Percentiles rank a stretch among this genome's conserved stretches.
These are phyloP conservation scores for Gossypium turneri DNA, from an alignment of 345 rosid species.

Conservation along the genomic window DNA sequence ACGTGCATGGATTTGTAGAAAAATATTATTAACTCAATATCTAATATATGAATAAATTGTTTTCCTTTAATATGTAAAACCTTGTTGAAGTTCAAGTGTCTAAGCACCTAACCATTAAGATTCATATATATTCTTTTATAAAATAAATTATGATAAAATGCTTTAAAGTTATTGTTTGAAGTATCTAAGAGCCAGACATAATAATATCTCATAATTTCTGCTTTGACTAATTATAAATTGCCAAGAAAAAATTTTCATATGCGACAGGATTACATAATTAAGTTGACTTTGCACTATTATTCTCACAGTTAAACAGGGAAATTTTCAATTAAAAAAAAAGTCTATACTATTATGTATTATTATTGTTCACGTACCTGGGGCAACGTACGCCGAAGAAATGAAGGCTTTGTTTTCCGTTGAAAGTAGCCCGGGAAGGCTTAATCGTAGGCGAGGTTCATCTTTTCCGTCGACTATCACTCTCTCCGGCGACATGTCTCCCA, in stretches of 20 bases:
- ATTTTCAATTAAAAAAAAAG: background rate
- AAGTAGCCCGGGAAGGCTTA: constrained; percentile 34
- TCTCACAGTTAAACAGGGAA: background rate
- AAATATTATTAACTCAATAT: background rate
- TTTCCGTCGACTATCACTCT: constrained; percentile 47
- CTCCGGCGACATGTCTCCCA: constrained; percentile 53
- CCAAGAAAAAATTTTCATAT: background rate
- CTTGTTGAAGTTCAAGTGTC: background rate
- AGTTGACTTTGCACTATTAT: background rate
- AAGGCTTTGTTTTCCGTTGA: constrained; percentile 33
- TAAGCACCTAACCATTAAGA: background rate
- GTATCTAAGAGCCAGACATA: background rate
- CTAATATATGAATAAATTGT: background rate
- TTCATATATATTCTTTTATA: no score
- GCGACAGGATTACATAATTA: constrained; percentile 2
- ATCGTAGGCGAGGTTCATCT: constrained; percentile 45
- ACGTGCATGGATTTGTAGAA: constrained; percentile 3
- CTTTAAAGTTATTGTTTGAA: constrained; percentile 5
- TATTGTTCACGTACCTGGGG: constrained; percentile 50
- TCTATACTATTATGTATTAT: background rate
- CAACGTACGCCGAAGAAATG: constrained; percentile 40
- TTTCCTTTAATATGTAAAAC: background rate
- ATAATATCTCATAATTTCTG: constrained; percentile 21
- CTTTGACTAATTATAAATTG: constrained; percentile 15
- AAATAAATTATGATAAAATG: no score